A percentile compares a stretch with the other conserved stretches of the same genome.
These are phyloP conservation scores for Aegilops bicornis DNA, from an alignment of 176 grass and related monocot species.

Conservation along the genomic window DNA sequence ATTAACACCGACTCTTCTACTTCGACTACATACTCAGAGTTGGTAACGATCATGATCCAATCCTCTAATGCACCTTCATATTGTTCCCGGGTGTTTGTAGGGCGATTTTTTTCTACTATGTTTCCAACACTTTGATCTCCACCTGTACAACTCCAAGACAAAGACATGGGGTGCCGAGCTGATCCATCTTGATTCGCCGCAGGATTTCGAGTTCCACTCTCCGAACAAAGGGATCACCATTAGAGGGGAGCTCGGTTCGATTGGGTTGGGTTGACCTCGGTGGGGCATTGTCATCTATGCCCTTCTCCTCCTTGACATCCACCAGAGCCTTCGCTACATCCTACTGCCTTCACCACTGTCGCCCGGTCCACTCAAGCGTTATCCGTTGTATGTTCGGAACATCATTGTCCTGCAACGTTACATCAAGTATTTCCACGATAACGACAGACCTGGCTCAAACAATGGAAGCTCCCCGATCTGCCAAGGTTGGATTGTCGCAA, in stretches of 20 bases:
- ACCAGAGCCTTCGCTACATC: neutral
- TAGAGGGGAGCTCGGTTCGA: neutral
- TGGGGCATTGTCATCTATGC: constrained; percentile 1
- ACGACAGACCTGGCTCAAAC: too few species aligned
- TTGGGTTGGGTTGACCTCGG: constrained; percentile 5
- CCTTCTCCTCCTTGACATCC: neutral
- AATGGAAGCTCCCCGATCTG: neutral
- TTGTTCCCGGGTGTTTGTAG: too few species aligned
- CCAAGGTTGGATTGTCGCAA: neutral
- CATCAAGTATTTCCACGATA: neutral
- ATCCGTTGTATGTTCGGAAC: neutral
- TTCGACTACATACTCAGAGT: too few species aligned
- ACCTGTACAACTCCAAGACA: neutral
- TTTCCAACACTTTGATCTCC: neutral
- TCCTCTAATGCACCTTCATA: too few species aligned
- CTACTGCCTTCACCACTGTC: neutral
- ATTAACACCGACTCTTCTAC: too few species aligned
- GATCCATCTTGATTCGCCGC: neutral
- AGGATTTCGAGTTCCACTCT: neutral
- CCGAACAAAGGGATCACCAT: neutral
- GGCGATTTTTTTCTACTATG: too few species aligned
- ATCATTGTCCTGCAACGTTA: neutral
- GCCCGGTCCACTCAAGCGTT: neutral
- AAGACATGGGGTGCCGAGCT: neutral
- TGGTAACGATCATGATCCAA: too few species aligned